phyloP scores from a whole-genome alignment of 148 eudicot species.

The Mesembryanthemum crystallinum region DNA sequence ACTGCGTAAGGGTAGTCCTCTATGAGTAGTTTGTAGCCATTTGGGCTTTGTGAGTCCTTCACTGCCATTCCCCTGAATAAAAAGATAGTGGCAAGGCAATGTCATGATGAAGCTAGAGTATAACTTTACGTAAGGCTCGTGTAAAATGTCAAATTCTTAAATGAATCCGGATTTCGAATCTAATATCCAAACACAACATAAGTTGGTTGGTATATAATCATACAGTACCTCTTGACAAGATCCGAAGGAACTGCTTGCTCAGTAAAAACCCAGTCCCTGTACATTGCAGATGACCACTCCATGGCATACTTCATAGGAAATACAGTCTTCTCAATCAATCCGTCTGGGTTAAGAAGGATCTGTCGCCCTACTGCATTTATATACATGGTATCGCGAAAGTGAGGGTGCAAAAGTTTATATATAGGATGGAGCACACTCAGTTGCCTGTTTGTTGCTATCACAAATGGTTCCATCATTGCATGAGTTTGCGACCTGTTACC shows the following conservation, averaged over 20 bases:
- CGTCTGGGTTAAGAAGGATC: conserved; percentile 63
- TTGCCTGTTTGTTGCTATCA: conserved; percentile 75
- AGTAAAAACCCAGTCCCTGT: conserved; percentile 64
- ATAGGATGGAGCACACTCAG: conserved; percentile 83
- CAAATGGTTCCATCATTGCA: conserved; percentile 69
- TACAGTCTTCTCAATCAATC: conserved; percentile 68
- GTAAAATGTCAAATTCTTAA: no score
- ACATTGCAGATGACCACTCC: conserved; percentile 53
- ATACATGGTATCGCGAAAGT: conserved; percentile 73
- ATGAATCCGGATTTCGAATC: no score
- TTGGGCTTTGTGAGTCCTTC: conserved; percentile 49
- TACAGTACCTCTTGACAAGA: conserved; percentile 67
- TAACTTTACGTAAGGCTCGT: no score
- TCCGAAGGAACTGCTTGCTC: conserved; percentile 85
- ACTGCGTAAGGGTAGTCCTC: conserved; percentile 91
- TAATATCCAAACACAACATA: neutral
- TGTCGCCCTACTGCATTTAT: conserved; percentile 70
- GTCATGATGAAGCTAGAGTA: neutral
- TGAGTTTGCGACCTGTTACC: conserved; percentile 64
- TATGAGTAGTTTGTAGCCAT: conserved; percentile 59
- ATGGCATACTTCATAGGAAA: conserved; percentile 54
- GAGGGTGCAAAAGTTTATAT: conserved; percentile 77
- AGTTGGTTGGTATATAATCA: neutral
- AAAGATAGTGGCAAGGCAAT: neutral
- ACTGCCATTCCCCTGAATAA: conserved; percentile 78